A percentile compares a stretch with the other conserved stretches of the same genome.
Conservation (phyloP, 2,329 filamentous ascomycete species). For the Talaromyces sp. region DNA sequence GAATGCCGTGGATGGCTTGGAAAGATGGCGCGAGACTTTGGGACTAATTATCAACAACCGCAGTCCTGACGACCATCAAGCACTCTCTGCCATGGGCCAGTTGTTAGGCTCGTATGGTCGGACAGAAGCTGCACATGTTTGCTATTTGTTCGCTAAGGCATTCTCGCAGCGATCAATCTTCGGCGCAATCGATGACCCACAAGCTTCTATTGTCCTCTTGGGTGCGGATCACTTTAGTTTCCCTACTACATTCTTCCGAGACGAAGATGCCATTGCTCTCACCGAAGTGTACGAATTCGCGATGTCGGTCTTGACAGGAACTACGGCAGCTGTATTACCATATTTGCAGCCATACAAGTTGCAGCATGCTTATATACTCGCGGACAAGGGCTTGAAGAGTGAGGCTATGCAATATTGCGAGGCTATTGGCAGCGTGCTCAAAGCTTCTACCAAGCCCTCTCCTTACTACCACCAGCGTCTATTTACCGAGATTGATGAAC, state of each 20-base stretch:
- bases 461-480: conserved; percentile 79
- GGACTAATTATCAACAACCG: conserved; percentile 84
- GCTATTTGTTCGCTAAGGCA: conserved; percentile 79
- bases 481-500: conserved; percentile 73
- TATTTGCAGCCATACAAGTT: conserved; percentile 91
- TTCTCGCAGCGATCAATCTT: conserved; percentile 57
- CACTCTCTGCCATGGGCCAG: conserved; percentile 74
- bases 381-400: conserved; percentile 74
- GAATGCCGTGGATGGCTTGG: conserved; percentile 77
- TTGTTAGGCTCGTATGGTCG: conserved; percentile 81
- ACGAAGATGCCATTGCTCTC: conserved; percentile 84
- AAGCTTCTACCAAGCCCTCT: conserved; percentile 75
- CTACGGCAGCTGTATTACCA: conserved; percentile 60
- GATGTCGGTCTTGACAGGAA: conserved; percentile 64
- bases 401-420: conserved; percentile 93
- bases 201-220: conserved; percentile 74
- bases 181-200: conserved; percentile 77
- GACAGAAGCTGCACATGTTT: conserved; percentile 87
- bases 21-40: conserved; percentile 92
- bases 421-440: conserved; percentile 70
- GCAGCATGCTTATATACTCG: conserved; percentile 76
- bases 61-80: conserved; percentile 71
- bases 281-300: conserved; percentile 96
- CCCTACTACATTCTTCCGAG: conserved; percentile 68
- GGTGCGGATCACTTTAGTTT: conserved; percentile 76